These are phyloP conservation scores for Trifolium fragiferum DNA, from an alignment of 306 rosid genomes.

Conservation along the genomic window DNA sequence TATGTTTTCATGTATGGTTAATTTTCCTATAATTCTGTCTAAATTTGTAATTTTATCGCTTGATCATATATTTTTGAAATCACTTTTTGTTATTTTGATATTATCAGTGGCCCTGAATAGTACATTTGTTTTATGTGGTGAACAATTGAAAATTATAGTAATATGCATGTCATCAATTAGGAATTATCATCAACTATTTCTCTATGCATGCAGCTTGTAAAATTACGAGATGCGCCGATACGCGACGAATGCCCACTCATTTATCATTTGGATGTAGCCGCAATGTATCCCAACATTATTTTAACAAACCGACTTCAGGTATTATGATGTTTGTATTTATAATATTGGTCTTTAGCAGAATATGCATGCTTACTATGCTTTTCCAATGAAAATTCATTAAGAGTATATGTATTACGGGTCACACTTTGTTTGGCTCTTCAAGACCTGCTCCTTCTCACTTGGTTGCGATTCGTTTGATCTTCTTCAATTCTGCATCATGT, in stretches of 20 bases:
- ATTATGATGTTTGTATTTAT: slow-evolving; percentile 38
- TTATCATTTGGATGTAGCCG: slow-evolving; percentile 98
- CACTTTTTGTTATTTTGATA: neutral
- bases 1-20: slow-evolving; percentile 21
- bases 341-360: slow-evolving; percentile 39
- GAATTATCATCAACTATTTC: slow-evolving; percentile 40
- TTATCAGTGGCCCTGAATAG: neutral
- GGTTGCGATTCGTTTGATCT: neutral
- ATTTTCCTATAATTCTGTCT: slow-evolving; percentile 27
- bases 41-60: slow-evolving; percentile 21
- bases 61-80: slow-evolving; percentile 23
- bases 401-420: neutral
- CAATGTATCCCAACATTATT: slow-evolving; percentile 98
- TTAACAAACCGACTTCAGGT: slow-evolving; percentile 99
- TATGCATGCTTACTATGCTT: slow-evolving; percentile 10
- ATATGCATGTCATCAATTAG: slow-evolving; percentile 24
- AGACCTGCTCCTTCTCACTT: neutral
- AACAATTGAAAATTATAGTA: slow-evolving; percentile 30
- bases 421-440: neutral
- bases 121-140: slow-evolving; percentile 17
- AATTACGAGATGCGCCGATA: slow-evolving; percentile 74
- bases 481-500: neutral
- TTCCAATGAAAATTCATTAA: neutral
- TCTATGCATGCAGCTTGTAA: slow-evolving; percentile 62
- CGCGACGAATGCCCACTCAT: slow-evolving; percentile 95